Evolutionary conservation across 208 protist species (phyloP), one percentile per base, ranked within the genome.

Genomic region (Crithidia sp.): DNA sequence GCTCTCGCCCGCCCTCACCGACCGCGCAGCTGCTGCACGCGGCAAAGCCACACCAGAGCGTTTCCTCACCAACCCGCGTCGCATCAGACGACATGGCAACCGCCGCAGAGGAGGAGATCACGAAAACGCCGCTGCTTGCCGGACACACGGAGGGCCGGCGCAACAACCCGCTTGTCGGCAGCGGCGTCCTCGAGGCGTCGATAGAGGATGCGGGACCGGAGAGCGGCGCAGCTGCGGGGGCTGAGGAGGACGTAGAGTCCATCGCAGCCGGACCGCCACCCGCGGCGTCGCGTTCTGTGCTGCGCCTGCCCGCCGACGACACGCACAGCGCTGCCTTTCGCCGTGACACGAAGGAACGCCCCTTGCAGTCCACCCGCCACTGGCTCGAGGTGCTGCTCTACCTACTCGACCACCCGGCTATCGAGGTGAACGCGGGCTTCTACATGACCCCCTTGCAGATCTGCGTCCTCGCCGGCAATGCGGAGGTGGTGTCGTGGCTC

Each of bases 401-500:
- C 47, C 58, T 87, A 37, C 78, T 87, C 16, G 47, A 67, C 57
- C 75, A 81, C 68, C 83, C 74, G 12, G 54, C 61, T 28, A 76
- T 85, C 41, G 83, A 88, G 65, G 69, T 85, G 45, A 88, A 88
- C 71, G 58, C 45, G 36, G 80, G 83, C 61, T 88, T 68, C 59
- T 71, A 71, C 63, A 52, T 37, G 37, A 84, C 83, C 4, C 79
- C 83, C 40, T 71, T 88, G 61, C 81, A 83, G 71, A 73, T 78
- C 12, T 80, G 79, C 28, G 72, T 84, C 7, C 17, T 66, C 5
- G 58, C 64, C 36, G 67, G 70, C 9, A 74, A 73, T 50, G 52
- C 41, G 7, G 68, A 78, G 57, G 63, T 79, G 16, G 64, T 84
- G 37, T 19, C 39, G 28, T 59, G 69, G 55, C 80, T 87, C 17